phyloP scores from a whole-genome alignment of 768 basidiomycete genomes.

The Auricularia sp. region DNA sequence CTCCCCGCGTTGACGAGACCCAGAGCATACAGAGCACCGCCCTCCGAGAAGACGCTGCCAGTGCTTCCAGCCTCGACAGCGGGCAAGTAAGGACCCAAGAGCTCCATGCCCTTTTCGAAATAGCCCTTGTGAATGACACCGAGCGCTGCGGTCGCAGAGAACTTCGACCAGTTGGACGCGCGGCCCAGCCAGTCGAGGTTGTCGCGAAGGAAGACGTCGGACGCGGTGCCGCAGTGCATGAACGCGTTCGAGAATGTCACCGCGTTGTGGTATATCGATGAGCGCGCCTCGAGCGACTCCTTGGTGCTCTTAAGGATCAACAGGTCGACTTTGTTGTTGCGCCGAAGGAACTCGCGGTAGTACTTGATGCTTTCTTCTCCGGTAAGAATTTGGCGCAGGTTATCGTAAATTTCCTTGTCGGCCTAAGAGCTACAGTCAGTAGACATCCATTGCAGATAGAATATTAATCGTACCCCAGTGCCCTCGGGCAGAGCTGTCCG shows the following conservation, averaged over 20 bases:
- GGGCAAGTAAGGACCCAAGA: constrained; percentile 91
- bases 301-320: constrained; percentile 89
- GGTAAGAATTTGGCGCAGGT: constrained; percentile 71
- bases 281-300: constrained; percentile 85
- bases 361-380: constrained; percentile 89
- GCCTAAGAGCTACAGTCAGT: constrained; percentile 28
- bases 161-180: constrained; percentile 97
- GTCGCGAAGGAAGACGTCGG: constrained; percentile 85
- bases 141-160: constrained; percentile 91
- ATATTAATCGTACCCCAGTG: constrained; percentile 45
- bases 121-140: constrained; percentile 98
- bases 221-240: constrained; percentile 96
- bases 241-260: constrained; percentile 95
- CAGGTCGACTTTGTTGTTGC: constrained; percentile 88
- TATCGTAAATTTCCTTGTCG: constrained; percentile 52
- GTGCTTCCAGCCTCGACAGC: constrained; percentile 52
- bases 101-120: constrained; percentile 83
- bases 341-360: constrained; percentile 90
- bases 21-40: constrained; percentile 90
- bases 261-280: constrained; percentile 95
- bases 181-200: constrained; percentile 95
- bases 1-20: constrained; percentile 89
- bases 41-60: constrained; percentile 82
- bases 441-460: constrained; percentile 2
- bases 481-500: constrained; percentile 52